These are phyloP conservation scores for Blastobotrys attinorum DNA, from an alignment of 805 yeast genomes.

Conservation along the genomic window DNA sequence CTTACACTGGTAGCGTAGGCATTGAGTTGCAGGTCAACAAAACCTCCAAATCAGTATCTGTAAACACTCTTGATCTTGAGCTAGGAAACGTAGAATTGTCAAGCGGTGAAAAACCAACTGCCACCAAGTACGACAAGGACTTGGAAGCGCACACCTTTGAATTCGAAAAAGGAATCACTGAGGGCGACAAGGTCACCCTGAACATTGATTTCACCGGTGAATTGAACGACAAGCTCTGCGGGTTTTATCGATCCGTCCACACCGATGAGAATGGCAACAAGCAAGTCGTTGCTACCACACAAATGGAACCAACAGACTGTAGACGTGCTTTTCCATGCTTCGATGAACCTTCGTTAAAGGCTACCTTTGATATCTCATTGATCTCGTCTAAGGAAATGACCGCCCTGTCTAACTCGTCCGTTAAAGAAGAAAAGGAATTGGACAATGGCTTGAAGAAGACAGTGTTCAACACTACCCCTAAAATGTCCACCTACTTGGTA, in stretches of 20 bases:
- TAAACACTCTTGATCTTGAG: constrained; percentile 62
- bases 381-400: constrained; percentile 45
- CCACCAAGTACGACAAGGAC: constrained; percentile 35
- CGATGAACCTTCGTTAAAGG: constrained; percentile 66
- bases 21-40: constrained; percentile 39
- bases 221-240: constrained; percentile 63
- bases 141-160: constrained; percentile 58
- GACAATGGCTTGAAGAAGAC: constrained; percentile 39
- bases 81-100: constrained; percentile 40
- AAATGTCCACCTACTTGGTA: constrained; percentile 66
- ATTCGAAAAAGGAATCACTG: constrained; percentile 36
- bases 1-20: constrained; percentile 26
- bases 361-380: constrained; percentile 52
- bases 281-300: constrained; percentile 55
- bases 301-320: constrained; percentile 72
- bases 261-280: constrained; percentile 43
- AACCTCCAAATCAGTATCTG: constrained; percentile 37
- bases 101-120: constrained; percentile 25
- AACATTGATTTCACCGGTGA: constrained; percentile 46
- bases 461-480: constrained; percentile 54
- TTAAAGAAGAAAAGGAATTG: constrained; percentile 32
- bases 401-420: constrained; percentile 64
- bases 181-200: constrained; percentile 47
- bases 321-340: constrained; percentile 72
- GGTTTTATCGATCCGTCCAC: constrained; percentile 63